Conservation (phyloP, 371 early-diverging fungal species). For the Actinomortierella ambigua region DNA sequence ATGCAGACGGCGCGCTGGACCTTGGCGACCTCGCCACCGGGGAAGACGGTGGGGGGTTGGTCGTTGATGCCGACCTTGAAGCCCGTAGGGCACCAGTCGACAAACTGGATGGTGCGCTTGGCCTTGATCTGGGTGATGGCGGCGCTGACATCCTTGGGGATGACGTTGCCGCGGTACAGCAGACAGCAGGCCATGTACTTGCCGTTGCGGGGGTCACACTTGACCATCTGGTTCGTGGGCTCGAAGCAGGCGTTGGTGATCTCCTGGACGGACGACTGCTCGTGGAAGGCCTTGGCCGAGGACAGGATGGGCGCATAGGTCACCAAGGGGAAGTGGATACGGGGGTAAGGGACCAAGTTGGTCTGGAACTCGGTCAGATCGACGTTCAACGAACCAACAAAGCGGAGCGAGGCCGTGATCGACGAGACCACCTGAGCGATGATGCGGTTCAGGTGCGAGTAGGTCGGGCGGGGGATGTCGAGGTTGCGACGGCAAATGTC, state of each 20-base stretch:
- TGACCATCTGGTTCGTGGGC: slow-evolving; percentile 96
- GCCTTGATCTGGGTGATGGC: slow-evolving; percentile 90
- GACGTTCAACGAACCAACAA: slow-evolving; percentile 96
- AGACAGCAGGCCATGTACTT: slow-evolving; percentile 98
- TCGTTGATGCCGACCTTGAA: slow-evolving; percentile 98
- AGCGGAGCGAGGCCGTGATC: slow-evolving; percentile 99
- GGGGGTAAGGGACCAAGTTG: slow-evolving; percentile 96
- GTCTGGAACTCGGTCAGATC: slow-evolving; percentile 98
- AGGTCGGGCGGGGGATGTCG: slow-evolving; percentile 97
- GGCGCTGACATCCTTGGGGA: slow-evolving; percentile 86
- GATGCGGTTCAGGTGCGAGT: slow-evolving; percentile 97
- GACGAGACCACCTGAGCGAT: slow-evolving; percentile 99
- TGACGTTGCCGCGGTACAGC: slow-evolving; percentile 93
- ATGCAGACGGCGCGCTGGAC: slow-evolving; percentile 88
- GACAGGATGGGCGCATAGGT: slow-evolving; percentile 95
- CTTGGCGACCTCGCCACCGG: slow-evolving; percentile 94
- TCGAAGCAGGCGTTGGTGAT: slow-evolving; percentile 95
- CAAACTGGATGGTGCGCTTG: slow-evolving; percentile 92
- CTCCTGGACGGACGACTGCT: slow-evolving; percentile 89
- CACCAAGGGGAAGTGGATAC: slow-evolving; percentile 96
- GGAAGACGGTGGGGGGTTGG: slow-evolving; percentile 73
- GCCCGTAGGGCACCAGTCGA: slow-evolving; percentile 98
- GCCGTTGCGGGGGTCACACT: slow-evolving; percentile 94
- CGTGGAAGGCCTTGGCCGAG: slow-evolving; percentile 91
- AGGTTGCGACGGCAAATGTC: slow-evolving; percentile 99